These are phyloP conservation scores for Suhomyces atakaporum DNA, from an alignment of 1,139 yeast genomes.

Conservation along the genomic window DNA sequence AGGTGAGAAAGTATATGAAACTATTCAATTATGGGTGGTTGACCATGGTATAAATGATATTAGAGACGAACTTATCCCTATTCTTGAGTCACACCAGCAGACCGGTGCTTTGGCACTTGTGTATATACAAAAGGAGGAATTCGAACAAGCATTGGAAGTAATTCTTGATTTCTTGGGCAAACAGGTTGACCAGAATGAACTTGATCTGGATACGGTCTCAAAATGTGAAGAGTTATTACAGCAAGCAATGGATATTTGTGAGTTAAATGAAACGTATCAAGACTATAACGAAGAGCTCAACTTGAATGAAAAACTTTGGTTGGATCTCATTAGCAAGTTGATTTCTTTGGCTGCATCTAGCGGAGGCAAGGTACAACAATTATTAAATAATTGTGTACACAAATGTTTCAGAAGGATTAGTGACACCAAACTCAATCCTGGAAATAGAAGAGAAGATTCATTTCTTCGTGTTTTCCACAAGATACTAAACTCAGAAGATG, in stretches of 20 bases:
- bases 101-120: slow-evolving; percentile 37
- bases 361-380: slow-evolving; percentile 19
- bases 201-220: slow-evolving; percentile 12
- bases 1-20: slow-evolving; percentile 16
- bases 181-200: slow-evolving; percentile 9
- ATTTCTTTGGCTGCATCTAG: slow-evolving; percentile 28
- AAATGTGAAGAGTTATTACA: slow-evolving; percentile 33
- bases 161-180: slow-evolving; percentile 24
- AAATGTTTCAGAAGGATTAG: slow-evolving; percentile 53
- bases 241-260: slow-evolving; percentile 39
- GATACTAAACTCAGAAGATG: slow-evolving; percentile 43
- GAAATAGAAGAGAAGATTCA: slow-evolving; percentile 30
- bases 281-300: slow-evolving; percentile 21
- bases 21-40: slow-evolving; percentile 16
- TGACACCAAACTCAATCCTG: slow-evolving; percentile 36
- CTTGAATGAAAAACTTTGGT: slow-evolving; percentile 43
- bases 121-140: slow-evolving; percentile 22
- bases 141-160: slow-evolving; percentile 30
- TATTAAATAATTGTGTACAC: slow-evolving; percentile 50
- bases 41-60: neutral
- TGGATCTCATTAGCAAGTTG: slow-evolving; percentile 32
- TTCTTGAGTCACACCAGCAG: slow-evolving; percentile 27
- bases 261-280: slow-evolving; percentile 20
- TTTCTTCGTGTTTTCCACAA: slow-evolving; percentile 53
- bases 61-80: slow-evolving; percentile 17